Evolutionary conservation across 352 stramenopile genomes (phyloP).

Genomic region (Globisporangium acanthophoron): DNA sequence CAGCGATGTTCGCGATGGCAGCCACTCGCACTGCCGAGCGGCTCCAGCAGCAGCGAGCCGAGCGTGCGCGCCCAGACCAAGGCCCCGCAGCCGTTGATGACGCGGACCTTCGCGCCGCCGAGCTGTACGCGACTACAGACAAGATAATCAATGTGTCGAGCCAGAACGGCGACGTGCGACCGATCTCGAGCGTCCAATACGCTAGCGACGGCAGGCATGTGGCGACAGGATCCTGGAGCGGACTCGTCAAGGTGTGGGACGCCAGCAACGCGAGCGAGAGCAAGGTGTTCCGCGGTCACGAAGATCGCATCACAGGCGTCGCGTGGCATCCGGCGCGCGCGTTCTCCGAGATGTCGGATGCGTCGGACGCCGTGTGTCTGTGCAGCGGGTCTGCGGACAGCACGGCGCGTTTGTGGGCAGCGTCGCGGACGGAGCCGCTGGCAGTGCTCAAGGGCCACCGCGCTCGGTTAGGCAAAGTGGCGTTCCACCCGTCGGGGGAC

Average conservation of each 20-base stretch:
- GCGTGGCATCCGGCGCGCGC: conserved; percentile 65
- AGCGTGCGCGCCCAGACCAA: conserved; percentile 35
- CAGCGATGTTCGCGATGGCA: conserved; percentile 80
- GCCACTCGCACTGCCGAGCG: conserved; percentile 45
- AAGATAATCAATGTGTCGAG: conserved; percentile 88
- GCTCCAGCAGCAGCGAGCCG: conserved; percentile 50
- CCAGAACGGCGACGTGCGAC: conserved; percentile 93
- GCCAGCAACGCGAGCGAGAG: conserved; percentile 49
- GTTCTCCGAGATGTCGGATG: conserved; percentile 61
- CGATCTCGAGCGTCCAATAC: conserved; percentile 75
- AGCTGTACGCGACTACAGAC: conserved; percentile 71
- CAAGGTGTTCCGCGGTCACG: conserved; percentile 81
- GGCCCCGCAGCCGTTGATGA: conserved; percentile 19
- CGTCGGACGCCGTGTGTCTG: conserved; percentile 50
- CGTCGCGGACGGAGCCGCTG: conserved; percentile 37
- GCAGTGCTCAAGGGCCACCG: conserved; percentile 68
- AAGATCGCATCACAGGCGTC: conserved; percentile 84
- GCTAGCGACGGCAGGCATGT: conserved; percentile 56
- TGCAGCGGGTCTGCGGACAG: conserved; percentile 75
- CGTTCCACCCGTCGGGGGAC: conserved; percentile 92
- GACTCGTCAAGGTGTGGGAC: conserved; percentile 94
- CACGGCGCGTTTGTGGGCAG: conserved; percentile 75
- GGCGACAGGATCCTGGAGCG: conserved; percentile 92
- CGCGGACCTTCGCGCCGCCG: conserved; percentile 57
- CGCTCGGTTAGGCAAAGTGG: conserved; percentile 78